Conservation (phyloP, 352 stramenopile genomes). For the Pythium brachiatum region DNA sequence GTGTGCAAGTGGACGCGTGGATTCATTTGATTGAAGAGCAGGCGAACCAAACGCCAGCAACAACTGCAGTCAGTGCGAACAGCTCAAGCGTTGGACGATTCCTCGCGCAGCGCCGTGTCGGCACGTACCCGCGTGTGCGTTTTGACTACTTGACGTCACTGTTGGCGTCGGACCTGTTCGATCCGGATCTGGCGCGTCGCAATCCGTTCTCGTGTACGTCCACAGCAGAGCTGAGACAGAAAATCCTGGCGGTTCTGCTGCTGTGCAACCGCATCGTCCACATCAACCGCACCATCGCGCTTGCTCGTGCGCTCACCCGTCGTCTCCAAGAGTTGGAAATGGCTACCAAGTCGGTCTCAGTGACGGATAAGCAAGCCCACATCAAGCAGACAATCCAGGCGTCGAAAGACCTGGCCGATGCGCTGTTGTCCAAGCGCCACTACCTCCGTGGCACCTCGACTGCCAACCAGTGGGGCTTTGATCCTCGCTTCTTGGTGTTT, state of each 20-base stretch:
- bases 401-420: slow-evolving; percentile 77
- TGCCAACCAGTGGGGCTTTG: slow-evolving; percentile 86
- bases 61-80: neutral
- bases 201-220: slow-evolving; percentile 51
- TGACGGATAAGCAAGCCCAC: slow-evolving; percentile 14
- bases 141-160: slow-evolving; percentile 83
- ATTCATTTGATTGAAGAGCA: slow-evolving; percentile 51
- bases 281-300: slow-evolving; percentile 71
- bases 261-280: slow-evolving; percentile 83
- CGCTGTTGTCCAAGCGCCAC: slow-evolving; percentile 73
- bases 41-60: slow-evolving; percentile 48
- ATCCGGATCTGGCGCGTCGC: slow-evolving; percentile 51
- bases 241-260: slow-evolving; percentile 62
- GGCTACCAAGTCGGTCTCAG: neutral
- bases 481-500: slow-evolving; percentile 98
- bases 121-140: slow-evolving; percentile 52
- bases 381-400: slow-evolving; percentile 75
- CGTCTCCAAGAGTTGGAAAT: slow-evolving; percentile 24
- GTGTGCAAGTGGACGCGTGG: slow-evolving; percentile 42
- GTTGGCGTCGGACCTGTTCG: slow-evolving; percentile 57
- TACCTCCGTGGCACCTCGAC: slow-evolving; percentile 36
- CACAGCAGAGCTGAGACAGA: slow-evolving; percentile 33
- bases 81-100: slow-evolving; percentile 45
- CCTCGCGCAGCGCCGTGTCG: slow-evolving; percentile 54
- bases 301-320: slow-evolving; percentile 34